Conservation (phyloP, 345 rosid species). For the Sapria himalayana region DNA sequence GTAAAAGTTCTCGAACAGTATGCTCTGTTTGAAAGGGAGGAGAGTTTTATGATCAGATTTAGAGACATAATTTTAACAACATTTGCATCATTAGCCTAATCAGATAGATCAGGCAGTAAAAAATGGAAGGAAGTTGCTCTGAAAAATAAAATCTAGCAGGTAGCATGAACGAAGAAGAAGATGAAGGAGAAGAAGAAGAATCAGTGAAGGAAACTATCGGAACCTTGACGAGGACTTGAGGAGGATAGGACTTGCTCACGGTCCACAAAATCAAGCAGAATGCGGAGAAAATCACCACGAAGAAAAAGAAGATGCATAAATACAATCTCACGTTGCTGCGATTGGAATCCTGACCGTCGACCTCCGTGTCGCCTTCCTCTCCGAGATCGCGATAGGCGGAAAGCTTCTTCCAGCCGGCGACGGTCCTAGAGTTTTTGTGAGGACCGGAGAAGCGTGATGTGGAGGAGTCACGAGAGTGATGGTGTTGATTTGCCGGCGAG, state of each 20-base stretch:
- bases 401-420: conserved; percentile 37
- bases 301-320: conserved; percentile 25
- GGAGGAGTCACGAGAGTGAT: conserved; percentile 93
- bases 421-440: conserved; percentile 28
- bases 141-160: too few relatives aligned
- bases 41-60: too few relatives aligned
- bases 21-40: conserved; percentile 54
- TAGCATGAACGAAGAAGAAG: too few relatives aligned
- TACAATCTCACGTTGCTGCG: conserved; percentile 34
- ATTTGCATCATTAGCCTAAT: too few relatives aligned
- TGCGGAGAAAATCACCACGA: conserved; percentile 30
- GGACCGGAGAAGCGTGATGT: conserved; percentile 72
- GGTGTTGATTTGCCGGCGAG: conserved; percentile 83
- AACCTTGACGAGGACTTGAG: conserved; percentile 55
- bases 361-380: conserved; percentile 17
- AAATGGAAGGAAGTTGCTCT: too few relatives aligned
- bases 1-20: conserved; percentile 57
- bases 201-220: neutral
- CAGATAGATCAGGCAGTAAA: too few relatives aligned
- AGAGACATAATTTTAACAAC: too few relatives aligned
- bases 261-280: conserved; percentile 78
- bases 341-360: conserved; percentile 8
- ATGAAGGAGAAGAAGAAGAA: too few relatives aligned
- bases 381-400: conserved; percentile 14
- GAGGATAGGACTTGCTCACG: conserved; percentile 54